Conservation (phyloP, 306 rosid species). For the Cucurbita moschata region DNA sequence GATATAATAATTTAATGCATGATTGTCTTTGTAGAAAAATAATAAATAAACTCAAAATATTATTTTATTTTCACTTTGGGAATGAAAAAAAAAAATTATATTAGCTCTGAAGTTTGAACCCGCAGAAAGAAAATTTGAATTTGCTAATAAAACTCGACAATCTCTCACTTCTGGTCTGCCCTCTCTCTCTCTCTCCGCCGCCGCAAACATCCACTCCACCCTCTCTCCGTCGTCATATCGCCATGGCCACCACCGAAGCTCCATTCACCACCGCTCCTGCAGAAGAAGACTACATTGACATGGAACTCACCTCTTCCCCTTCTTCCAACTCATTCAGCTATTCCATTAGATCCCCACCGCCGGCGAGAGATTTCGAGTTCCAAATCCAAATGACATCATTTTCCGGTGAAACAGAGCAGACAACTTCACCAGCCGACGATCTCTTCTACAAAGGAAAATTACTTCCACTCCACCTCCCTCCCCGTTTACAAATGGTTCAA, state of each 20-base stretch:
- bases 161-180: not conserved
- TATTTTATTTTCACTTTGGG: not conserved
- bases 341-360: conserved; percentile 33
- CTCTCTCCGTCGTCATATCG: not conserved
- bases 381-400: conserved; percentile 68
- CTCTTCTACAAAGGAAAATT: conserved; percentile 96
- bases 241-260: not conserved
- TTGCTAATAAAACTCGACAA: not conserved
- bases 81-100: not conserved
- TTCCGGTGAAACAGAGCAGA: conserved; percentile 27
- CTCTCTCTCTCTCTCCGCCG: not conserved
- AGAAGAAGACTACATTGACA: conserved; percentile 85
- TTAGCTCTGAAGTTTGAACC: not conserved
- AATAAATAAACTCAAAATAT: not conserved
- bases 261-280: not conserved
- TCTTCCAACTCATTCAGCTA: conserved; percentile 31
- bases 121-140: not conserved
- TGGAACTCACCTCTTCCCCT: conserved; percentile 46
- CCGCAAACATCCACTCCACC: not conserved
- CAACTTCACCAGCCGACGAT: conserved; percentile 73
- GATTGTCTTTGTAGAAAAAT: too few relatives aligned
- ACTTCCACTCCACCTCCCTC: conserved; percentile 91
- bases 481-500: conserved; percentile 79
- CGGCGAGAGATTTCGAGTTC: conserved; percentile 75
- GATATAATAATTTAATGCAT: too few relatives aligned